Evolutionary conservation across 202 grass and related monocot species (phyloP), one percentile per base, ranked within the genome.

Genomic region (Cymbopogon flexuosus): DNA sequence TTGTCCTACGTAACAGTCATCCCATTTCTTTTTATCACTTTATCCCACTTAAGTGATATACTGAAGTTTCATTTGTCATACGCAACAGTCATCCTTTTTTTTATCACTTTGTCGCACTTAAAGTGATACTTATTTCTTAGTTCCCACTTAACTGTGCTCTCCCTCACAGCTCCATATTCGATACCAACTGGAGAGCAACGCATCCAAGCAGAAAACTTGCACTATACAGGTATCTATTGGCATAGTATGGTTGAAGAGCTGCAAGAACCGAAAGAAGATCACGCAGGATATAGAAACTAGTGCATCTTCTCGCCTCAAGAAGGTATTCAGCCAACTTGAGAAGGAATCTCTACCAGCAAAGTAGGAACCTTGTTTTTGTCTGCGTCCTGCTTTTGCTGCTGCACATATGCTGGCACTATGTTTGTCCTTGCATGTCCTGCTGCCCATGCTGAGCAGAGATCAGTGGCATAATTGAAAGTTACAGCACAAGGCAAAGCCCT

Each of bases 191-290:
- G 92, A 95, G 73, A 84, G 88, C 51, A 37, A 76, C 10, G 13
- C 64, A 3, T 73, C 80, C 7, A 94, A 88, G 74, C 73, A 75
- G 30, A 95, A 78, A 39, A 82, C 82, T 81, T 91, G 84, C 66
- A 79, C 72, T 51, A 56, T 98, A 21, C 90, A 93, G 81, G 92
- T 73, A 66, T 87, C 46, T 49, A 36, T 88, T 23, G 92, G 96
- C 46, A 88, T 98, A 35, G 78, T 80, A 62, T 98, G 92, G 96
- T 64, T 98, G 51, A 98, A 98, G 70, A 90, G 69, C 47, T 93
- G 88, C 70, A 98, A 91, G 70, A 81, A 88, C 47, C 85, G 42
- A 76, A 98, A 91, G 79, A 98, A 90, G 60, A 89, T 97, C 33
- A 68, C 88, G 14, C 93, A 93, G 40, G 91, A 89, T 15, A 51